Percentiles rank a stretch among this genome's conserved stretches.
Conservation (phyloP, 1,284 basidiomycete species). For the Testicularia cyperi region DNA sequence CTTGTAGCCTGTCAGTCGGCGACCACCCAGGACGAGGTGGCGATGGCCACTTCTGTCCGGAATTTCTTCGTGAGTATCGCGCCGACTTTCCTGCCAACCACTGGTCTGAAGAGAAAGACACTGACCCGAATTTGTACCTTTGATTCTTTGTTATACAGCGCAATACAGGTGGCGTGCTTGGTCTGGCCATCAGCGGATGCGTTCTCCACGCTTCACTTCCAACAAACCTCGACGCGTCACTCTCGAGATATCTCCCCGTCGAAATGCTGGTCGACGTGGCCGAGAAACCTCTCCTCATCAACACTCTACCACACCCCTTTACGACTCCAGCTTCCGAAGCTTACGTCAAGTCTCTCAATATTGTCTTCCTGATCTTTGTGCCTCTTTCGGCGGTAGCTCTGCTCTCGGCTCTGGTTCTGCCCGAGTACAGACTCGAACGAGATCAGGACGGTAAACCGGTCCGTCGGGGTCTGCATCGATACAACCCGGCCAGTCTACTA, state of each 20-base stretch:
- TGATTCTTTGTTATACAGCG: no score
- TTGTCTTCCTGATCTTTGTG: slow-evolving; percentile 7
- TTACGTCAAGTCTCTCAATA: slow-evolving; percentile 5
- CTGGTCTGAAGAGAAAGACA: no score
- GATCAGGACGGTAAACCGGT: slow-evolving; percentile 3
- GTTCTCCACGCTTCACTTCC: slow-evolving; percentile 5
- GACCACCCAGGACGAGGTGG: slow-evolving; percentile 5
- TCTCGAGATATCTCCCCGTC: not conserved
- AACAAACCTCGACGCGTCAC: not conserved
- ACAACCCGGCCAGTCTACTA: no score
- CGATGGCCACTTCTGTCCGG: slow-evolving; percentile 12
- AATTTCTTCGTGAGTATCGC: slow-evolving; percentile 14
- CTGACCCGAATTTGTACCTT: no score
- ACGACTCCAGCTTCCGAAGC: not conserved
- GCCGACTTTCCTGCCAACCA: no score
- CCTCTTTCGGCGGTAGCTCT: slow-evolving; percentile 6
- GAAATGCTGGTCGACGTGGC: not conserved
- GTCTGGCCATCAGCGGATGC: slow-evolving; percentile 1
- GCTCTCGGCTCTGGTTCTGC: slow-evolving; percentile 2
- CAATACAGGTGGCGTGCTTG: slow-evolving; percentile 10
- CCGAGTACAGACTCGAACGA: slow-evolving; percentile 9
- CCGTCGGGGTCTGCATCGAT: no score
- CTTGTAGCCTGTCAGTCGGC: slow-evolving; percentile 8
- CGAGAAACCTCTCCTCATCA: slow-evolving; percentile 4
- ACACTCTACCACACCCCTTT: not conserved